Evolutionary conservation across 2,329 filamentous ascomycete genomes (phyloP).

Genomic region (Aspergillus fructus): DNA sequence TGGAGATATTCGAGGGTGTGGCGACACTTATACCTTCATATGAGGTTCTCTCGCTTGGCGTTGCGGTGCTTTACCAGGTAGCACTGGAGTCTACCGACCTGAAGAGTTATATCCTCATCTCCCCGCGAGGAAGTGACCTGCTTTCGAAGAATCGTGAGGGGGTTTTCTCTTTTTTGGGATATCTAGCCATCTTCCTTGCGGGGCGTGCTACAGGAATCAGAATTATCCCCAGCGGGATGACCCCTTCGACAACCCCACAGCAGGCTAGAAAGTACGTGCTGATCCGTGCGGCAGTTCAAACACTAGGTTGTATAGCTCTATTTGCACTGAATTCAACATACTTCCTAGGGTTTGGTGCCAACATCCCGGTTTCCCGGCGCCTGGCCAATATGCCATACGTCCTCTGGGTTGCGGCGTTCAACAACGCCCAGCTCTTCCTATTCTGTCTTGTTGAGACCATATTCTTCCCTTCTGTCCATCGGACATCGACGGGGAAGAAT

Average conservation of each 20-base stretch:
- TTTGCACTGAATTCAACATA: conserved; percentile 70
- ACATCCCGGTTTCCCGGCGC: conserved; percentile 75
- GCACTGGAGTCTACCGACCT: conserved; percentile 74
- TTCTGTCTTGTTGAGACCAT: conserved; percentile 76
- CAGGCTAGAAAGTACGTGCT: conserved; percentile 58
- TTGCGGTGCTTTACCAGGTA: conserved; percentile 71
- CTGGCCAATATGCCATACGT: conserved; percentile 93
- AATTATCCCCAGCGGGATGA: conserved; percentile 66
- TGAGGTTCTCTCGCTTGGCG: conserved; percentile 67
- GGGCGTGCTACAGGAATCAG: conserved; percentile 82
- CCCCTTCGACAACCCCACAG: conserved; percentile 43
- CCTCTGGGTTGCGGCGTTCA: conserved; percentile 89
- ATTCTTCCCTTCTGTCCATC: conserved; percentile 73
- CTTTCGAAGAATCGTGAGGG: conserved; percentile 92
- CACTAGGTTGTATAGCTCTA: conserved; percentile 65
- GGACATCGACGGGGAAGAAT: conserved; percentile 51
- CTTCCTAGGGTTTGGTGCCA: conserved; percentile 63
- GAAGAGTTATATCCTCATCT: conserved; percentile 78
- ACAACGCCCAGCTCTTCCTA: conserved; percentile 74
- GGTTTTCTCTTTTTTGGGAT: conserved; percentile 91
- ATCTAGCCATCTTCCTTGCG: conserved; percentile 89
- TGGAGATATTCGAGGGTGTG: conserved; percentile 75
- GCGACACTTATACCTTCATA: conserved; percentile 73
- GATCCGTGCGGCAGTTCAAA: conserved; percentile 64
- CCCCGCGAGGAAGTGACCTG: conserved; percentile 69